Percentiles rank a stretch among this genome's conserved stretches.
These are phyloP conservation scores for Tricholoma sp. DNA, from an alignment of 768 basidiomycete species.

Conservation along the genomic window DNA sequence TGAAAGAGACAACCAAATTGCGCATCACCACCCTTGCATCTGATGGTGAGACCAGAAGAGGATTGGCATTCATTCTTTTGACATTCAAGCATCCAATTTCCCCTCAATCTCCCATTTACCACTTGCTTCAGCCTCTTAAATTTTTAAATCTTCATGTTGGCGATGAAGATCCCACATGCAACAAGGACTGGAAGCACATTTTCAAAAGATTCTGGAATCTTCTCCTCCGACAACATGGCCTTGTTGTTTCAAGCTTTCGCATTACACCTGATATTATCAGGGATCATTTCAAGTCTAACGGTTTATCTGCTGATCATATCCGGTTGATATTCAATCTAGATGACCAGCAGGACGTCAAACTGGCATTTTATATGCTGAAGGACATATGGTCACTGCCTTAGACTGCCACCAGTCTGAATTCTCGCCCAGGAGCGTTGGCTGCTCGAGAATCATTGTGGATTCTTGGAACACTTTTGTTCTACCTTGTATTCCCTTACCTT, in stretches of 20 bases:
- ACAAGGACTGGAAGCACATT: constrained; percentile 32
- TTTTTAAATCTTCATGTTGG: constrained; percentile 26
- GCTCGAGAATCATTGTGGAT: constrained; percentile 18
- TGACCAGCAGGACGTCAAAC: constrained; percentile 26
- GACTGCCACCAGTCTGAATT: background rate
- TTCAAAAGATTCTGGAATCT: constrained; percentile 28
- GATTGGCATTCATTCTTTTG: no score
- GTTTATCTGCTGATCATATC: constrained; percentile 8
- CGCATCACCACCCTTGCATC: no score
- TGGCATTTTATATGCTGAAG: constrained; percentile 20
- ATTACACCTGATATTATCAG: constrained; percentile 20
- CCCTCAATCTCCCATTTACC: constrained; percentile 12
- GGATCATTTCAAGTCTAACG: constrained; percentile 16
- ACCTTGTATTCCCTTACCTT: constrained; percentile 27
- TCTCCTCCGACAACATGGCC: constrained; percentile 19
- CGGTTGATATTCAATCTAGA: constrained; percentile 18
- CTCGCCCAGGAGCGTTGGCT: constrained; percentile 11
- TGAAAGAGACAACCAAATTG: no score
- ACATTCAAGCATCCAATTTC: constrained; percentile 6
- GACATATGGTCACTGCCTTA: constrained; percentile 22
- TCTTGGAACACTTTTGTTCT: background rate
- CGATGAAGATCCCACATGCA: constrained; percentile 28
- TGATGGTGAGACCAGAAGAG: no score
- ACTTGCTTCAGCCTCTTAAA: constrained; percentile 12
- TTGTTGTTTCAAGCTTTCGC: constrained; percentile 18